Percentiles rank a stretch among this genome's conserved stretches.
These are phyloP conservation scores for Linderina pennispora DNA, from an alignment of 192 early-diverging fungal species.

Conservation along the genomic window DNA sequence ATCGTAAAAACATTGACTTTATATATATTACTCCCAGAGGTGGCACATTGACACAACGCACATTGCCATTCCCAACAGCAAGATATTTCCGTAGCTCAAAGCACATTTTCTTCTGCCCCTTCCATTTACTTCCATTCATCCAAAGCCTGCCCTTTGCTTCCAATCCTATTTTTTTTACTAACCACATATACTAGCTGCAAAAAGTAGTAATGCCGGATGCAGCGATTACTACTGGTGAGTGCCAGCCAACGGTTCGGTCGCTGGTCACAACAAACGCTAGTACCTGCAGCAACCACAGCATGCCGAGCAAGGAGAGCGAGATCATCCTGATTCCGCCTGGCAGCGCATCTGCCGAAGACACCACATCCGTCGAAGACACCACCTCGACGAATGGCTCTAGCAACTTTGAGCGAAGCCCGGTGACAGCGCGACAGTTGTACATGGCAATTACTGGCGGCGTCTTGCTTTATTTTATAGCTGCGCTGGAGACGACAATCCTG, in stretches of 20 bases:
- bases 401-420: too few relatives aligned
- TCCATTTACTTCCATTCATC: too few relatives aligned
- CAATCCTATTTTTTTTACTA: too few relatives aligned
- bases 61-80: too few relatives aligned
- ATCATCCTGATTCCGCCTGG: neutral
- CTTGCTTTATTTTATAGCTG: slow-evolving; percentile 55
- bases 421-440: slow-evolving; percentile 7
- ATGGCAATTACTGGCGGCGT: slow-evolving; percentile 17
- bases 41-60: too few relatives aligned
- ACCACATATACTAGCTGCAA: neutral
- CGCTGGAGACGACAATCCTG: slow-evolving; percentile 70
- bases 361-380: slow-evolving; percentile 18
- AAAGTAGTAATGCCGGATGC: neutral
- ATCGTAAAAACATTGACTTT: too few relatives aligned
- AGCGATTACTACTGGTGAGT: neutral
- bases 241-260: too few relatives aligned
- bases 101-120: too few relatives aligned
- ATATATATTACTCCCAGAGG: too few relatives aligned
- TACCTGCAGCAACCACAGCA: neutral
- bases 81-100: too few relatives aligned
- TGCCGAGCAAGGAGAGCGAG: slow-evolving; percentile 2
- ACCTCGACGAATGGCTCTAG: slow-evolving; percentile 5
- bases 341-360: slow-evolving; percentile 6
- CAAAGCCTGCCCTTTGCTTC: too few relatives aligned
- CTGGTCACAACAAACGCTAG: neutral